A percentile compares a stretch with the other conserved stretches of the same genome.
Evolutionary conservation across 2,329 filamentous ascomycete species (phyloP).

Genomic region (Hypoxylon sp.): DNA sequence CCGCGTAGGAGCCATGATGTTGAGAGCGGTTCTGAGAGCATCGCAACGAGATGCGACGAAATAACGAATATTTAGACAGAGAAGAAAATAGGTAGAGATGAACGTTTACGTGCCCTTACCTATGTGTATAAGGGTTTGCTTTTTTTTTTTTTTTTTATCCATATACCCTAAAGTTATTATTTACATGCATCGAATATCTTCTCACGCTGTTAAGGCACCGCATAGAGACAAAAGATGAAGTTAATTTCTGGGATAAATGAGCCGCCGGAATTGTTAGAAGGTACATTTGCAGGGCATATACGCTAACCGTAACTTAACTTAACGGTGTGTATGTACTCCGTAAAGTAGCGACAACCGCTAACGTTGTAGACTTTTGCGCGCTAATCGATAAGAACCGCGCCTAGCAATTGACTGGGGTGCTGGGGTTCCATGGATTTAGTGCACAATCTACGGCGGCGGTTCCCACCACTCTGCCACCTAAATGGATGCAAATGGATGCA

Average conservation of each 20-base stretch:
- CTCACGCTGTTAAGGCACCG: too few relatives aligned
- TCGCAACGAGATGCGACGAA: not conserved
- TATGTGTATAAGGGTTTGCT: not conserved
- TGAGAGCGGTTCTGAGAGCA: slow-evolving; percentile 20
- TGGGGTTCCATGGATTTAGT: slow-evolving; percentile 8
- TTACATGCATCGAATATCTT: too few relatives aligned
- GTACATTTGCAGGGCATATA: not conserved
- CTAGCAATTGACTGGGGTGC: not conserved
- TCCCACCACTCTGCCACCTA: not conserved
- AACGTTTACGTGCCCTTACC: not conserved
- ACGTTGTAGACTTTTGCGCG: not conserved
- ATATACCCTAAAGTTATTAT: too few relatives aligned
- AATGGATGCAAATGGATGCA: slow-evolving; percentile 1
- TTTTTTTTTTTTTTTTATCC: too few relatives aligned
- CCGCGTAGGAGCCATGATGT: slow-evolving; percentile 13
- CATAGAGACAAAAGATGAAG: too few relatives aligned
- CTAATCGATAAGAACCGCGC: slow-evolving; percentile 26
- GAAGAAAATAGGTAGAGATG: slow-evolving; percentile 1
- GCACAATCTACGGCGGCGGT: not conserved
- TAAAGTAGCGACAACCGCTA: not conserved
- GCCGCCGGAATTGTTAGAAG: not conserved
- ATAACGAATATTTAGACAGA: not conserved
- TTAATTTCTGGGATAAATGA: not conserved
- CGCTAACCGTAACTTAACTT: not conserved
- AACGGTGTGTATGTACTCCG: not conserved